Percentiles rank a stretch among this genome's conserved stretches.
Conservation (phyloP, 2,329 filamentous ascomycete genomes). For the Neofusicoccum parvum region DNA sequence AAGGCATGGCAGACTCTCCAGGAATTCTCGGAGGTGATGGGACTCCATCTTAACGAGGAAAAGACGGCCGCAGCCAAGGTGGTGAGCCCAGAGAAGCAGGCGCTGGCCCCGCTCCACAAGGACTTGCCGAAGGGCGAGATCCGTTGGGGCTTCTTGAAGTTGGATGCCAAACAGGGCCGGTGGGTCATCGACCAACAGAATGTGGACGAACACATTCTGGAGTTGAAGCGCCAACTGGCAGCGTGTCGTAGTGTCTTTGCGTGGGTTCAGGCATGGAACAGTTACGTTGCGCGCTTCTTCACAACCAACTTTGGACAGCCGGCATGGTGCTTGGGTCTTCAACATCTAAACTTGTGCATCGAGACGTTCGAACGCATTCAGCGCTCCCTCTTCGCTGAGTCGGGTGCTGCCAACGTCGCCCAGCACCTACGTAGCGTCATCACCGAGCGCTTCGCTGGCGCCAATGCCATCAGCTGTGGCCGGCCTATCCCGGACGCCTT, state of each 20-base stretch:
- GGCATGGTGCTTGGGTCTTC: slow-evolving; percentile 56
- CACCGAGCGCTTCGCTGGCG: slow-evolving; percentile 40
- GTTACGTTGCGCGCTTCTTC: slow-evolving; percentile 60
- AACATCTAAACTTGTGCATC: slow-evolving; percentile 60
- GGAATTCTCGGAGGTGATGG: slow-evolving; percentile 58
- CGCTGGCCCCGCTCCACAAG: slow-evolving; percentile 25
- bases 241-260: slow-evolving; percentile 59
- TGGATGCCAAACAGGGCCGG: slow-evolving; percentile 55
- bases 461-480: slow-evolving; percentile 25
- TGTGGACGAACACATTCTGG: slow-evolving; percentile 62
- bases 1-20: slow-evolving; percentile 62
- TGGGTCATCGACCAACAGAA: slow-evolving; percentile 63
- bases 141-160: slow-evolving; percentile 61
- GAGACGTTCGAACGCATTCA: slow-evolving; percentile 57
- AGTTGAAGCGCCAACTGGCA: slow-evolving; percentile 61
- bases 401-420: slow-evolving; percentile 46
- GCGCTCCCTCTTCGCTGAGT: slow-evolving; percentile 49
- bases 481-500: slow-evolving; percentile 47
- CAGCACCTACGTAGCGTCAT: slow-evolving; percentile 52
- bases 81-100: slow-evolving; percentile 29
- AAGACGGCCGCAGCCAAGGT: slow-evolving; percentile 59
- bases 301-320: slow-evolving; percentile 60
- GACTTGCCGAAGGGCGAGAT: slow-evolving; percentile 57
- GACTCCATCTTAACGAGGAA: slow-evolving; percentile 59
- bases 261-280: slow-evolving; percentile 64